Evolutionary conservation across 331 rosid genomes (phyloP).

Genomic region (Spiraea crenata): DNA sequence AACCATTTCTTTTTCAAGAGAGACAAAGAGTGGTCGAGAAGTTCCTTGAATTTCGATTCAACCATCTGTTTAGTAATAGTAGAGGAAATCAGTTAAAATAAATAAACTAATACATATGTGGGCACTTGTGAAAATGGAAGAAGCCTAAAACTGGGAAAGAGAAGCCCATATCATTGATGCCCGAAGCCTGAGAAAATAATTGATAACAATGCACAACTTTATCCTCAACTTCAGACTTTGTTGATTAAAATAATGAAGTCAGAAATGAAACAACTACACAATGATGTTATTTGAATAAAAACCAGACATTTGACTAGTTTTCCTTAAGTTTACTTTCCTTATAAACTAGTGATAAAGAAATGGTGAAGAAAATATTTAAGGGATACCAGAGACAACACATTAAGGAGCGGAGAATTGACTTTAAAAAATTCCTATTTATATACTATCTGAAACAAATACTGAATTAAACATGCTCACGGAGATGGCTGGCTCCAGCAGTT

Average conservation of each 20-base stretch:
- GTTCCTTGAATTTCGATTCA: conserved; percentile 85
- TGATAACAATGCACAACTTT: neutral
- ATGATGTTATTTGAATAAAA: neutral
- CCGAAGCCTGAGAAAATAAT: neutral
- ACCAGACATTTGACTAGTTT: neutral
- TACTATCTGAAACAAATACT: neutral
- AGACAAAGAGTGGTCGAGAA: conserved; percentile 63
- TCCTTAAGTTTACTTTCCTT: neutral
- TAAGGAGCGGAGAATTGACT: neutral
- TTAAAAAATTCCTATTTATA: neutral
- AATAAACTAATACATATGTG: neutral
- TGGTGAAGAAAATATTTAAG: neutral
- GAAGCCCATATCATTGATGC: no score
- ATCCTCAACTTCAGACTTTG: neutral
- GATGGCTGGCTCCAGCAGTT: neutral
- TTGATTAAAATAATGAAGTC: neutral
- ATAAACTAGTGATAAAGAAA: neutral
- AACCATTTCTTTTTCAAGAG: conserved; percentile 85
- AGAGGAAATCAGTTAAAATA: conserved; percentile 15
- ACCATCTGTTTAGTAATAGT: conserved; percentile 65
- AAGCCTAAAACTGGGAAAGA: no score
- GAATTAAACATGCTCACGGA: neutral
- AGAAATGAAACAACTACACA: neutral
- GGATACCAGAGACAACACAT: neutral
- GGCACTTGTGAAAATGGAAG: neutral